Evolutionary conservation across 495 filamentous ascomycete species (phyloP).

Genomic region (Pseudotulostoma volvatum): DNA sequence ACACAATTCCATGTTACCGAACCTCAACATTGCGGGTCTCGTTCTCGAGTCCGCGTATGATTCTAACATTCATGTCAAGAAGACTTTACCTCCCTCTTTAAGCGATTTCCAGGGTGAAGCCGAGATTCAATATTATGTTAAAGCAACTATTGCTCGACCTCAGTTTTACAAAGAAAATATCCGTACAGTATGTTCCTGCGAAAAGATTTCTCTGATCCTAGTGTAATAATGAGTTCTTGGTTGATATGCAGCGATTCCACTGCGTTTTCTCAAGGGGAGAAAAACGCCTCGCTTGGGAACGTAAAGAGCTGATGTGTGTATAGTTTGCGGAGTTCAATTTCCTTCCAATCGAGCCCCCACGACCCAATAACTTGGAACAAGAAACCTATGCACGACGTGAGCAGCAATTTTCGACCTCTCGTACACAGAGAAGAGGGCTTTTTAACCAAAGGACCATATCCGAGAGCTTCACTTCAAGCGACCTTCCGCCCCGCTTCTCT

Average conservation of each 20-base stretch:
- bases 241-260: neutral
- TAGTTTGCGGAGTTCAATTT: slow-evolving; percentile 57
- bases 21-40: slow-evolving; percentile 37
- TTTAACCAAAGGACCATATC: slow-evolving; percentile 29
- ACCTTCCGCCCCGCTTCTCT: slow-evolving; percentile 30
- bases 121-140: slow-evolving; percentile 84
- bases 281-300: neutral
- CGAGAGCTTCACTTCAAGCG: slow-evolving; percentile 7
- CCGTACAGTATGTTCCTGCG: slow-evolving; percentile 35
- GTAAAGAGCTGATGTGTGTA: slow-evolving; percentile 1
- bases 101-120: slow-evolving; percentile 67
- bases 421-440: slow-evolving; percentile 31
- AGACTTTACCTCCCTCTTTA: slow-evolving; percentile 75
- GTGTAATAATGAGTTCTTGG: too few species aligned
- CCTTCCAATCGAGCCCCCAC: slow-evolving; percentile 79
- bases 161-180: slow-evolving; percentile 78
- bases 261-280: neutral
- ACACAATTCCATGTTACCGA: slow-evolving; percentile 40
- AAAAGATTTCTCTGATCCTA: too few species aligned
- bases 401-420: slow-evolving; percentile 47
- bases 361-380: slow-evolving; percentile 44
- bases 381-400: slow-evolving; percentile 74
- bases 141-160: slow-evolving; percentile 72
- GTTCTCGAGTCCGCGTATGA: slow-evolving; percentile 42
- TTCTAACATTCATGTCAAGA: slow-evolving; percentile 52